Evolutionary conservation across 352 stramenopile species (phyloP), one percentile per base, ranked within the genome.

Genomic region (Pythium scleroteichum): DNA sequence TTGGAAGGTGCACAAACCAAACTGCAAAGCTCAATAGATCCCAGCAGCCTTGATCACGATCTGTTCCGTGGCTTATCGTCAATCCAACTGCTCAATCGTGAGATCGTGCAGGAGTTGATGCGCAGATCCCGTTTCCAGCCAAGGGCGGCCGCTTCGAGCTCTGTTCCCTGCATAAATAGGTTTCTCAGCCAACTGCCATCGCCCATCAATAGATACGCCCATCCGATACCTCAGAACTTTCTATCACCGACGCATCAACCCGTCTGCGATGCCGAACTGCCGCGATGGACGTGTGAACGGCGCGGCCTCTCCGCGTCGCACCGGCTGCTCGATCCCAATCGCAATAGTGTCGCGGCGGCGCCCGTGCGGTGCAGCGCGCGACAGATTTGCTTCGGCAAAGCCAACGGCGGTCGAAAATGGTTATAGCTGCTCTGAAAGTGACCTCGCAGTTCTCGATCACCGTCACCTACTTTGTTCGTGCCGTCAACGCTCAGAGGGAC

Each of bases 1-100:
- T 67, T 96, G 87, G 87, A 89, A 88, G 53, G 69, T 79, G 54
- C 87, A 96, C 74, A 94, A 94, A 62, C 49, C 74, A 16, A 58
- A 71, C 41, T 96, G 87, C 62, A 80, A 72, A 62, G 49, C 65
- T 14, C 48, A 61, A 57, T 52, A 64, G 53, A 65, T 55, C n/a
- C 19, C 20, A 38, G 14, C 23, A 6, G 29, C 29, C 5, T 35
- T 19, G 9, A 48, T 59, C 6, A 51, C 26, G n/a, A 51, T 32
- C 23, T 20, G 38, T 20, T 4, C 22, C 19, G 20, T 19, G 10
- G 39, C 29, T 13, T 13, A n/a, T 48, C 41, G 41, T 48, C 41
- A 48, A 48, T 26, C 19, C 14, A 48, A 13, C 41, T 12, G 4
- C 2, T 26, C 10, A 33, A 14, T 24, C 8, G 24, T 41, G 47